Evolutionary conservation across 78 protist species (phyloP).

Genomic region (Fonticula alba): DNA sequence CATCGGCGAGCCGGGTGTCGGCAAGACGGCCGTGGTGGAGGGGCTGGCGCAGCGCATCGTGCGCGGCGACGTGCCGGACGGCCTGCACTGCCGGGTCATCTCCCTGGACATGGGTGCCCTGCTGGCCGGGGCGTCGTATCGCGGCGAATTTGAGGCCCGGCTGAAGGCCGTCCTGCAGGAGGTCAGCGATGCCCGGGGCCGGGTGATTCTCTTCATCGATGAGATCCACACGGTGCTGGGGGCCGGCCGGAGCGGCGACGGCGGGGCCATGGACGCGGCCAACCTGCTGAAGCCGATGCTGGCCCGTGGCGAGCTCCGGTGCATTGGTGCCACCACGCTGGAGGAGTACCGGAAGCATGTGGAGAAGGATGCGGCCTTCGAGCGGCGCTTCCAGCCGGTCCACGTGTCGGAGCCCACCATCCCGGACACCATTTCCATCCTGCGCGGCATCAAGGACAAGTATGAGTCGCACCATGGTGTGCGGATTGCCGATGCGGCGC

Average conservation of each 20-base stretch:
- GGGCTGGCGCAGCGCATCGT: conserved; percentile 96
- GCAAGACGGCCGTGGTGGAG: conserved; percentile 88
- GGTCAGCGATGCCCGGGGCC: conserved; percentile 62
- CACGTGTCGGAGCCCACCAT: conserved; percentile 82
- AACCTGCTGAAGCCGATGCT: conserved; percentile 93
- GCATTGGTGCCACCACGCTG: conserved; percentile 96
- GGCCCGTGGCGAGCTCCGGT: conserved; percentile 91
- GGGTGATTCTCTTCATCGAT: conserved; percentile 88
- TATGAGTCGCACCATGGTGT: conserved; percentile 89
- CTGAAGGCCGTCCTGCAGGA: conserved; percentile 87
- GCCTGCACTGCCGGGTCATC: conserved; percentile 46
- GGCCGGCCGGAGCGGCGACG: conserved; percentile 87
- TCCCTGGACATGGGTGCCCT: conserved; percentile 90
- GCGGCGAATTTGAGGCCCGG: conserved; percentile 97
- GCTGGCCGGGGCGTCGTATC: conserved; percentile 86
- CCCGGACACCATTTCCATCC: conserved; percentile 79
- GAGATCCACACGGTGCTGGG: conserved; percentile 95
- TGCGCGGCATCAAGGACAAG: conserved; percentile 79
- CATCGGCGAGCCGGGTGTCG: conserved; percentile 93
- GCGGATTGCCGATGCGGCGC: conserved; percentile 72
- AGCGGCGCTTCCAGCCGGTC: conserved; percentile 86
- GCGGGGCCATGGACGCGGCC: conserved; percentile 96
- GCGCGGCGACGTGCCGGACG: conserved; percentile 84
- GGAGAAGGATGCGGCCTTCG: conserved; percentile 96
- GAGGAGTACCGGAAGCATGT: conserved; percentile 86